Evolutionary conservation across 2,329 filamentous ascomycete genomes (phyloP).

Genomic region (Exophiala sideris): DNA sequence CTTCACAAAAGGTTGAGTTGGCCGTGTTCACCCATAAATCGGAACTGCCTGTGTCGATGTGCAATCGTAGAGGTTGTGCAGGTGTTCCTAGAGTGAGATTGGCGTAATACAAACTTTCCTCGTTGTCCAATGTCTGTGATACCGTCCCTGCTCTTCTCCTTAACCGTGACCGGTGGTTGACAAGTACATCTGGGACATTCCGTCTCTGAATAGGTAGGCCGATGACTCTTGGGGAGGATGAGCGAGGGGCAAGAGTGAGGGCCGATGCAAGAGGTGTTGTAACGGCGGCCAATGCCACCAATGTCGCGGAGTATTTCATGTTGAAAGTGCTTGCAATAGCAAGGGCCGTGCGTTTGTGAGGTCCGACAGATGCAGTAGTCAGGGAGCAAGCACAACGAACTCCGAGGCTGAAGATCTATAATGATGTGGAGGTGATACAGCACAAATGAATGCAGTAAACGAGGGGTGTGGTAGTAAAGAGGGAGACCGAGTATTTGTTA

Average conservation of each 20-base stretch:
- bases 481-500: not conserved
- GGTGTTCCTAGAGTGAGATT: conserved; percentile 58
- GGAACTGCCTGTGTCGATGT: conserved; percentile 62
- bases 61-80: conserved; percentile 51
- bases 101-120: conserved; percentile 46
- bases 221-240: conserved; percentile 24
- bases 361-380: not conserved
- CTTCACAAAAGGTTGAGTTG: conserved; percentile 58
- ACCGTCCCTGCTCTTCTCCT: conserved; percentile 20
- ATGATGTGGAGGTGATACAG: not conserved
- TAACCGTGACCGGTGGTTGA: conserved; percentile 21
- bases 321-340: not conserved
- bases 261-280: conserved; percentile 23
- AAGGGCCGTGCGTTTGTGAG: not conserved
- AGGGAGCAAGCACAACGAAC: not conserved
- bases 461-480: not conserved
- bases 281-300: conserved; percentile 9
- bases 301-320: conserved; percentile 15
- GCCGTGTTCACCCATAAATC: conserved; percentile 66
- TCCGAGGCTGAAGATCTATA: not conserved
- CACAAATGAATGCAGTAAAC: not conserved
- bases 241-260: conserved; percentile 26
- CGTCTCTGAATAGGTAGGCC: conserved; percentile 23
- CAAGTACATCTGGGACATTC: conserved; percentile 17
- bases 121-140: conserved; percentile 25